A percentile compares a stretch with the other conserved stretches of the same genome.
Conservation (phyloP, 352 stramenopile genomes). For the Thraustochytrium striatum region DNA sequence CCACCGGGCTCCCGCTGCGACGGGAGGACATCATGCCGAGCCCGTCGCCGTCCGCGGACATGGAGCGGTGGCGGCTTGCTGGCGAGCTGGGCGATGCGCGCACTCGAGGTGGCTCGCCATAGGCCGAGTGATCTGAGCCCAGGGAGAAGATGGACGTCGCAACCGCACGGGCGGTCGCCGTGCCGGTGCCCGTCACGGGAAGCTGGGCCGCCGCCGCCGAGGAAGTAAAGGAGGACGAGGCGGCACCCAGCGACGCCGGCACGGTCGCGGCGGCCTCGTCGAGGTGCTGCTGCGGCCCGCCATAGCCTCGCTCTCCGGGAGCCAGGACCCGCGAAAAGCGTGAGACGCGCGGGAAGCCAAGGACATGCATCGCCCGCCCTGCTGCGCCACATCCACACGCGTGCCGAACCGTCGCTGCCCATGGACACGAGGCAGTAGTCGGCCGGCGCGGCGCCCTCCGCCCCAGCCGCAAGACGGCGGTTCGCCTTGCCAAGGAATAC, state of each 20-base stretch:
- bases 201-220: background rate
- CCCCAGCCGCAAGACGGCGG: too few relatives aligned
- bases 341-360: background rate
- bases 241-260: background rate
- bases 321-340: slow-evolving; percentile 24
- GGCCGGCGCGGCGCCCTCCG: too few relatives aligned
- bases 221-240: background rate
- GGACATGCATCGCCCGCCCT: background rate
- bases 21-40: too few relatives aligned
- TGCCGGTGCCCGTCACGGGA: background rate
- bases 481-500: background rate
- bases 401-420: slow-evolving; percentile 8
- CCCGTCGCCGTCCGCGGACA: too few relatives aligned
- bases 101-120: too few relatives aligned
- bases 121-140: background rate
- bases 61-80: too few relatives aligned
- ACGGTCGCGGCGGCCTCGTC: background rate
- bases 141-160: too few relatives aligned
- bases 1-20: too few relatives aligned
- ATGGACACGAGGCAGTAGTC: slow-evolving; percentile 3
- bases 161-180: background rate
- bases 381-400: slow-evolving; percentile 14
- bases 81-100: too few relatives aligned
- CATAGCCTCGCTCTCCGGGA: background rate
- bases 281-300: background rate